Evolutionary conservation across 768 basidiomycete genomes (phyloP), one percentile per base, ranked within the genome.

Genomic region (Glaciozyma martinii): DNA sequence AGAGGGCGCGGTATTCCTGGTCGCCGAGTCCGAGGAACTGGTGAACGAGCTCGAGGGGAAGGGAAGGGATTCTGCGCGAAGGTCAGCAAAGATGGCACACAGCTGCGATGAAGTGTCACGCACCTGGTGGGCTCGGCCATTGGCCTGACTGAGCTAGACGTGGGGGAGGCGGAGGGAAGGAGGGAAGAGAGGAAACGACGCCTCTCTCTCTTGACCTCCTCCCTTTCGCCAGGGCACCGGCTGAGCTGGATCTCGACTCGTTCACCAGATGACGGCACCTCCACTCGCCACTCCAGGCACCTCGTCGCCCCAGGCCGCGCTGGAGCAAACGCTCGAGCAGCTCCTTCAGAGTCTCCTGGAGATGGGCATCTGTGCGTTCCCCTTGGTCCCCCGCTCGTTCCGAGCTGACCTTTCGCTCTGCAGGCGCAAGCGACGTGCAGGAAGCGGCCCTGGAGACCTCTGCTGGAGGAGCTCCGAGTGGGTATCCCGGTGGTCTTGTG

Each of bases 401-500:
- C 21, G 23, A 16, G 18, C 56, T 57, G 42, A 57, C 58, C 30
- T 1, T n/a, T 6, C 5, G 7, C 55, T 8, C 27, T 16, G 30
- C 61, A 67, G 66, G 66, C 43, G 69, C 66, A 1, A 65, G 63
- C 32, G 69, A 67, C 43, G 66, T 66, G 5, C 69, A 71, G 16
- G 66, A 67, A 1, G 27, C 61, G 7, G 66, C 65, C 0, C 53
- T 70, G 46, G 68, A 66, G 40, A 29, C 30, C 43, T 40, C 42
- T 0, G 33, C 33, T 0, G 52, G 47, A 23, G 65, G 63, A 3
- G 55, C 52, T 3, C 66, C 69, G 8, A 55, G 44, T 25, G 64
- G 61, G 13, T 46, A 40, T 18, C 66, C 66, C 0, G 70, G 66
- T 16, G 70, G 70, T 13, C 62, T 71, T 5, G 33, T 71, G 13